Conservation (phyloP, 176 grass and related monocot genomes). For the Saccharum spontaneum region DNA sequence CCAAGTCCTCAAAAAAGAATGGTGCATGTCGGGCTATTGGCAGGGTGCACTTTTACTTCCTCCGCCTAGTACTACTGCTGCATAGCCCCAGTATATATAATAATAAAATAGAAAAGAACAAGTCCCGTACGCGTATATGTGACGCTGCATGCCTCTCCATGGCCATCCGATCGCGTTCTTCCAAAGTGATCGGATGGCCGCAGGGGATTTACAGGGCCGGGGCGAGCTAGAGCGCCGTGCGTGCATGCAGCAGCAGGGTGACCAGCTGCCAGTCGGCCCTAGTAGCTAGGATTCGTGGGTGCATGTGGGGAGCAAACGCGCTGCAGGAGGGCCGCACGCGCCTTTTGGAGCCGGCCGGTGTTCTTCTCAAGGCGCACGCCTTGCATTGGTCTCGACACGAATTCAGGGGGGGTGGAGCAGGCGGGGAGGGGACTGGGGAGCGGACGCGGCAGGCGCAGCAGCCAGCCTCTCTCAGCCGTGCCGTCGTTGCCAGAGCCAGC, state of each 20-base stretch:
- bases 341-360: slow-evolving; percentile 47
- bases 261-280: not conserved
- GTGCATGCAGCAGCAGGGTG: not conserved
- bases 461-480: not conserved
- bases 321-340: not conserved
- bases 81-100: not conserved
- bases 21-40: not conserved
- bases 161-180: not conserved
- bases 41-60: not conserved
- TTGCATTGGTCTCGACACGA: slow-evolving; percentile 33
- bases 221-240: not conserved
- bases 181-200: not conserved
- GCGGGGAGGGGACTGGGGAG: not conserved
- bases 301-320: slow-evolving; percentile 58
- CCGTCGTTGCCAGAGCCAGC: not conserved
- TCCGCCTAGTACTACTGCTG: not conserved
- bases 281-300: not conserved
- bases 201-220: not conserved
- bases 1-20: not conserved
- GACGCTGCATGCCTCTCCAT: not conserved
- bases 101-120: not conserved
- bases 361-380: slow-evolving; percentile 95
- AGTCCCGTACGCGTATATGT: not conserved
- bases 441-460: not conserved
- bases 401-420: slow-evolving; percentile 25